Percentiles rank a stretch among this genome's conserved stretches.
These are phyloP conservation scores for Axilococcus clingmanii DNA, from an alignment of 139 green algal species.

Conservation along the genomic window DNA sequence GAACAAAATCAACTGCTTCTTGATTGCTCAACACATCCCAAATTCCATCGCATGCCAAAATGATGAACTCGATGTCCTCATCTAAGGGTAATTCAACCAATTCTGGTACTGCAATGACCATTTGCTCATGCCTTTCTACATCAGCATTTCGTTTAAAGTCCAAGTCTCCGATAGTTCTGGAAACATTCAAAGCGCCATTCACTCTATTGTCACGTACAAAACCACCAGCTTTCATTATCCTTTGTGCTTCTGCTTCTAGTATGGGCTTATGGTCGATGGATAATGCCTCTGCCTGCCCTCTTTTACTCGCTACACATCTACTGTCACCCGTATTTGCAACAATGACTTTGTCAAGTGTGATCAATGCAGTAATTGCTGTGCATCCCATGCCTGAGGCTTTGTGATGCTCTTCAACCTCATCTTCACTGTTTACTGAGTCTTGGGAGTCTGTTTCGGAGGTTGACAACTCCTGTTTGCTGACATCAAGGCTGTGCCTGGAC, in stretches of 20 bases:
- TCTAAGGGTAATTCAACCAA: constrained; percentile 38
- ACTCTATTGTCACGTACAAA: constrained; percentile 61
- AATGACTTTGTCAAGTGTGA: constrained; percentile 9
- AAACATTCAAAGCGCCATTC: constrained; percentile 92
- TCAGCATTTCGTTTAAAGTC: constrained; percentile 81
- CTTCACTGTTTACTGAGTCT: neutral
- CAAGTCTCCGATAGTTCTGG: constrained; percentile 88
- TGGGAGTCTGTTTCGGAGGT: neutral
- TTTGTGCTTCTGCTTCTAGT: constrained; percentile 53
- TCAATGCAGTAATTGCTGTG: constrained; percentile 19
- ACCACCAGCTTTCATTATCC: constrained; percentile 73
- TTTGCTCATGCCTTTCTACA: constrained; percentile 20
- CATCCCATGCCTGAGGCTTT: constrained; percentile 19
- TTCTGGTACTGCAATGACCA: constrained; percentile 71
- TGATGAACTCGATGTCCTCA: constrained; percentile 70
- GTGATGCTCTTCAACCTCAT: constrained; percentile 10
- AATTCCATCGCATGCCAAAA: constrained; percentile 86
- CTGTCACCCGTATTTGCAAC: constrained; percentile 64
- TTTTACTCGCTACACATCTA: constrained; percentile 59
- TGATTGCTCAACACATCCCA: constrained; percentile 83
- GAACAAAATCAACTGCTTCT: constrained; percentile 34
- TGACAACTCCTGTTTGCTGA: neutral
- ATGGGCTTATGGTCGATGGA: constrained; percentile 79
- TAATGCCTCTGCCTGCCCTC: constrained; percentile 48
- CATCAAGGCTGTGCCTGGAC: neutral